Conservation (phyloP, 345 rosid species). For the Populus ilicifolia region DNA sequence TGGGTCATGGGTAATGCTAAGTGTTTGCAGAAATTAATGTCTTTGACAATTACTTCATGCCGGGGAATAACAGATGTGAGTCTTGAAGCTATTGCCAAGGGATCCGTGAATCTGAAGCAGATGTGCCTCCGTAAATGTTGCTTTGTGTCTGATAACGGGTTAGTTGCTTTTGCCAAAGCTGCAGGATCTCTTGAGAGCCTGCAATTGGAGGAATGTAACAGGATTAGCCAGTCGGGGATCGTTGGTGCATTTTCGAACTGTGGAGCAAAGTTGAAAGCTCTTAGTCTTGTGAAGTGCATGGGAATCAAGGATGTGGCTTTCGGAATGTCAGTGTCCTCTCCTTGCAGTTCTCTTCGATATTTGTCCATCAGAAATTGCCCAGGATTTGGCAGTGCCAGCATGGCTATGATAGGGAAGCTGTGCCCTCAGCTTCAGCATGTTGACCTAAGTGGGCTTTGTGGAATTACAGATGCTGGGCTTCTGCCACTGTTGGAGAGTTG, state of each 20-base stretch:
- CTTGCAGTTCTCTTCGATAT: slow-evolving; percentile 49
- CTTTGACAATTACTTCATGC: slow-evolving; percentile 54
- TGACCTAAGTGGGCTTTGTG: slow-evolving; percentile 51
- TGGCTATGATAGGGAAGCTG: slow-evolving; percentile 52
- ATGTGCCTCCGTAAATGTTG: slow-evolving; percentile 61
- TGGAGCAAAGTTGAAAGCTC: slow-evolving; percentile 47
- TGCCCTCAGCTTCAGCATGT: slow-evolving; percentile 68
- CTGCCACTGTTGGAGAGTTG: slow-evolving; percentile 54
- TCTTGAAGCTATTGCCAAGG: slow-evolving; percentile 54
- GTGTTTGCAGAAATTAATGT: slow-evolving; percentile 47
- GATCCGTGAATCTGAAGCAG: slow-evolving; percentile 56
- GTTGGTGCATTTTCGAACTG: slow-evolving; percentile 44
- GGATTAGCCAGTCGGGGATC: slow-evolving; percentile 49
- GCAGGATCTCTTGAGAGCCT: slow-evolving; percentile 62
- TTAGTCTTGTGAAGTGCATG: slow-evolving; percentile 52
- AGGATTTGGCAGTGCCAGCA: slow-evolving; percentile 54
- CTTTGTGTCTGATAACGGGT: slow-evolving; percentile 58
- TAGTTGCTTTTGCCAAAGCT: slow-evolving; percentile 45
- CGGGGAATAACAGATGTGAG: slow-evolving; percentile 61
- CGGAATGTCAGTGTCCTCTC: slow-evolving; percentile 23
- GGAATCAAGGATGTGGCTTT: slow-evolving; percentile 52
- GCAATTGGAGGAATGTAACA: slow-evolving; percentile 62
- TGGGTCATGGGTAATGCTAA: slow-evolving; percentile 83
- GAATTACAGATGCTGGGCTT: slow-evolving; percentile 58
- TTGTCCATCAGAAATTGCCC: slow-evolving; percentile 60